Evolutionary conservation across 177 flowering plant genomes (phyloP).

Genomic region (Vitis hybrid): DNA sequence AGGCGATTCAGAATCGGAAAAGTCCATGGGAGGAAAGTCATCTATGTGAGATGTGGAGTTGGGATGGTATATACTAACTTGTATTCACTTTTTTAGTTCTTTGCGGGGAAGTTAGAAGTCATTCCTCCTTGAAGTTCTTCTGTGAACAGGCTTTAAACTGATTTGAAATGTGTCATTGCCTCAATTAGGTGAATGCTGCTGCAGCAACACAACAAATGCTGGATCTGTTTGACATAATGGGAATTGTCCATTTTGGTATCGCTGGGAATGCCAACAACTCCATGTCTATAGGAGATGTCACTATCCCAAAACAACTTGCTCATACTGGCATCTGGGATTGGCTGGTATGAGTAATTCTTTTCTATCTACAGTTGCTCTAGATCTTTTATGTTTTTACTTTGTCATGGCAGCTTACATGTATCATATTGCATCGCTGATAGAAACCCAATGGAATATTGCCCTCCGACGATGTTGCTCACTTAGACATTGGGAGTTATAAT

Average conservation of each 20-base stretch:
- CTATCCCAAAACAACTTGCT: conserved; percentile 26
- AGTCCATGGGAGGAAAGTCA: conserved; percentile 18
- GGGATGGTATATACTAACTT: conserved; percentile 22
- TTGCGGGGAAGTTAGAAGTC: neutral
- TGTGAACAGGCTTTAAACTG: too few relatives aligned
- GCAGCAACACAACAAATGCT: conserved; percentile 38
- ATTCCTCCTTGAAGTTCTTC: neutral
- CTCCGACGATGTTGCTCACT: conserved; percentile 9
- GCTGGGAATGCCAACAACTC: conserved; percentile 32
- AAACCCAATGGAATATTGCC: conserved; percentile 18
- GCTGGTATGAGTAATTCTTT: conserved; percentile 14
- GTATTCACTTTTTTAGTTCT: neutral
- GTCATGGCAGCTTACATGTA: too few relatives aligned
- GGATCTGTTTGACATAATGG: conserved; percentile 31
- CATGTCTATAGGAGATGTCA: conserved; percentile 33
- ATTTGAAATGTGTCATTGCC: neutral
- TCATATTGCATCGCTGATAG: conserved; percentile 8
- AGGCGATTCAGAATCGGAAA: conserved; percentile 23
- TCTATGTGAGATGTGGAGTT: conserved; percentile 32
- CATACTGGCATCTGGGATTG: conserved; percentile 42
- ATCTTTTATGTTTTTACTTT: too few relatives aligned
- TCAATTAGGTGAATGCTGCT: conserved; percentile 35
- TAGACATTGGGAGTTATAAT: conserved; percentile 31
- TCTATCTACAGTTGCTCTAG: neutral
- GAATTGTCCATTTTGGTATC: conserved; percentile 39